Base-by-base conservation (phyloP, 2,329 filamentous ascomycete genomes). In the Alternaria tenuissima region DNA sequence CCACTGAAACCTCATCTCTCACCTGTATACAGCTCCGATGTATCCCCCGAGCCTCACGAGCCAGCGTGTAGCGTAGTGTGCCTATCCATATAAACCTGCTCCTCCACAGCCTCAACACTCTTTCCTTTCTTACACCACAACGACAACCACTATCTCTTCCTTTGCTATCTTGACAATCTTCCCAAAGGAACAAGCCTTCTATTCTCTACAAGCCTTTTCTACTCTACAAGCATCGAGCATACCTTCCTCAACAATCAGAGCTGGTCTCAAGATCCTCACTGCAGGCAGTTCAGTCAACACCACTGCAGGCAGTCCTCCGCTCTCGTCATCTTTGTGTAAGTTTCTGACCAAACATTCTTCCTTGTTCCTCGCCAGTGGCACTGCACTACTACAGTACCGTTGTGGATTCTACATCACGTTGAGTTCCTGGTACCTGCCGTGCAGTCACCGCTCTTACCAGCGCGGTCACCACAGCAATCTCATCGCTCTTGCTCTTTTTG, bases 91-190 rank as follows among this genome's bases (percentile, higher is more conserved):
- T 70, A 72, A 68, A 32, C 52, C 41, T 48, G 30, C 26, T 39
- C 49, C 41, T 47, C 42, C 30, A 55, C 60, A 39, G 24, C 8
- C 53, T 62, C 43, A 54, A 44, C 49, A 41, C 18, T 30, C 63
- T 61, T 56, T 60, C 56, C 62, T 66, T 59, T 55, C 64, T 64
- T 63, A 60, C 66, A 68, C 64, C 36, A 63, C 59, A 41, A 58
- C 57, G 42, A 44, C 24, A 49, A 44, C 44, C 44, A 47, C 52
- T 60, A 38, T 51, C 7, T 42, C 24, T 16, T 55, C 52, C 43
- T 36, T 63, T 55, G 30, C 11, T 30, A 28, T 44, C 54, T 57
- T 55, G 28, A 48, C 38, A 42, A 18, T 18, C 4, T 5, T 54
- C 38, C 24, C 20, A 56, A 38, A 41, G 16, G 39, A 18, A 56